Evolutionary conservation across 768 basidiomycete genomes (phyloP), one percentile per base, ranked within the genome.

Genomic region (Pilatotrama ljubarskyi): DNA sequence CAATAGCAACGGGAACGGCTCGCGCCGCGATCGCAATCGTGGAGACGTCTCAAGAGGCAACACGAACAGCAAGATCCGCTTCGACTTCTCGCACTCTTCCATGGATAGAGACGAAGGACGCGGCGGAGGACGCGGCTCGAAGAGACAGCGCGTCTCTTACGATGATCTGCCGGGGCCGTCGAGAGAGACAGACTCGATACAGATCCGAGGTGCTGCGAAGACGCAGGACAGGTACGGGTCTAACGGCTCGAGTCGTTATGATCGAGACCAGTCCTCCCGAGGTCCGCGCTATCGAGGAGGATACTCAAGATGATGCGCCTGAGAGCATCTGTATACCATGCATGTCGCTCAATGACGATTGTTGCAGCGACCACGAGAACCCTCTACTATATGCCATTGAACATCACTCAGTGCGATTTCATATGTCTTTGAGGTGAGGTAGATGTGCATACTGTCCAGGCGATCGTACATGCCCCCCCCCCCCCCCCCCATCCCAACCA

Each of bases 221-320:
- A 59, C 65, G 18, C 56, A 59, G 18, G 48, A 66, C 15, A 59
- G 62, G 50, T 62, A 69, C 52, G 52, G 55, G 7, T 40, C 55
- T n/a, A 48, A 25, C 15, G 46, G 59, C 44, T 49, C 56, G 50
- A 22, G 63, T 42, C 50, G 55, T n/a, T 41, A 61, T 29, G 48
- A 62, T 24, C 49, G 55, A 25, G 61, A 55, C 14, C 64, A 64
- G 15, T 61, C 65, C 10, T 48, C 61, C 8, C 64, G 70, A 25
- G 68, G 70, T 6, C 73, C 73, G 10, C 67, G 69, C n/a, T 74
- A 74, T 49, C 68, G 61, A 25, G 73, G 72, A 38, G 71, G 73
- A 1, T 74, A 74, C 59, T 54, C 66, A 9, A 60, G 69, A 59
- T 71, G 57, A 70, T 62, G 5, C 10, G 10, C 29, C 29, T 4